Conservation (phyloP, 2,329 filamentous ascomycete species). For the Paecilomyces sp. region DNA sequence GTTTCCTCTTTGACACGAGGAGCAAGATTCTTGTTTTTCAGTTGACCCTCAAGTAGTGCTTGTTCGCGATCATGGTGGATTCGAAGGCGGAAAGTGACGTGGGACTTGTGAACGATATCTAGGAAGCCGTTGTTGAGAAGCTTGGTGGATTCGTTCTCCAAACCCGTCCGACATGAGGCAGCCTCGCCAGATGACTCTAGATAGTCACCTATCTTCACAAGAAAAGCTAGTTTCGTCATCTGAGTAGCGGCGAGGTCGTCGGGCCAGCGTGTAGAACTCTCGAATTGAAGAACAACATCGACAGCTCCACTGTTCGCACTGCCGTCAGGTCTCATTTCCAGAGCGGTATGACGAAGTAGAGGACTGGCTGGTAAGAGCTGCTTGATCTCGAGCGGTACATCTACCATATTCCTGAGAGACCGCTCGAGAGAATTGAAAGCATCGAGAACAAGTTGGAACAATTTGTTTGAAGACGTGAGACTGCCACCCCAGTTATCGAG, state of each 20-base stretch:
- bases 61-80: constrained; percentile 87
- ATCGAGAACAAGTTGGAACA: constrained; percentile 63
- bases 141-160: constrained; percentile 66
- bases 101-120: constrained; percentile 67
- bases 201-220: constrained; percentile 64
- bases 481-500: constrained; percentile 22
- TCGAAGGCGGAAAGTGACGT: constrained; percentile 71
- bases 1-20: constrained; percentile 61
- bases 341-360: constrained; percentile 64
- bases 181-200: constrained; percentile 56
- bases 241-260: constrained; percentile 88
- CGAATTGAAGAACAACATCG: constrained; percentile 81
- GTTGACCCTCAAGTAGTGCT: constrained; percentile 66
- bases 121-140: constrained; percentile 74
- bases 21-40: constrained; percentile 65
- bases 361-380: constrained; percentile 69
- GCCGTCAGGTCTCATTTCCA: constrained; percentile 18
- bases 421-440: constrained; percentile 68
- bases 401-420: constrained; percentile 69
- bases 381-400: constrained; percentile 78
- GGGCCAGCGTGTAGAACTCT: constrained; percentile 88
- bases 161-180: constrained; percentile 63
- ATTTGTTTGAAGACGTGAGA: constrained; percentile 35
- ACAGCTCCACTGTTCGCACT: constrained; percentile 45
- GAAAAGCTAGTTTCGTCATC: constrained; percentile 85